Conservation (phyloP, 2,329 filamentous ascomycete genomes). For the Botryotinia narcissicola region DNA sequence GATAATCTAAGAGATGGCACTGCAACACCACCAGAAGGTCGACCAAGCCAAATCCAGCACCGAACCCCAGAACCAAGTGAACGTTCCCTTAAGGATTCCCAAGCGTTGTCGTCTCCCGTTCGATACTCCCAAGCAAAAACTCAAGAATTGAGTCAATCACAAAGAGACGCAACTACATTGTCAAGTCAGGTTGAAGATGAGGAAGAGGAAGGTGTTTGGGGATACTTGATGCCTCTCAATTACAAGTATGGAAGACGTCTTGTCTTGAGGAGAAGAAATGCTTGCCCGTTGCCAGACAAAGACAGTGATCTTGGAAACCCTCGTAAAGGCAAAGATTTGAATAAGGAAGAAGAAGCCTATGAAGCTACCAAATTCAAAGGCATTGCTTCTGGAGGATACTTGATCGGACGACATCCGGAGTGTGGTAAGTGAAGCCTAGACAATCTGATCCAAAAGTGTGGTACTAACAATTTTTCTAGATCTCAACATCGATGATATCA, state of each 20-base stretch:
- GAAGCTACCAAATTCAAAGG: conserved; percentile 61
- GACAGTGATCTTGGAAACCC: conserved; percentile 43
- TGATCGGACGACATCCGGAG: conserved; percentile 90
- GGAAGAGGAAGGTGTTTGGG: conserved; percentile 76
- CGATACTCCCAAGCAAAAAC: conserved; percentile 41
- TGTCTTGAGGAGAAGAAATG: conserved; percentile 71
- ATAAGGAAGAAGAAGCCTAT: conserved; percentile 58
- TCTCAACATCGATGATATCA: conserved; percentile 70
- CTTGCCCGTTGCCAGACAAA: conserved; percentile 61
- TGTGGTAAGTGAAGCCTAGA: conserved; percentile 59
- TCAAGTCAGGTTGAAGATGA: conserved; percentile 85
- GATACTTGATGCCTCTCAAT: conserved; percentile 84
- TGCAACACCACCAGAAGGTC: conserved; percentile 63
- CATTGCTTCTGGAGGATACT: conserved; percentile 74
- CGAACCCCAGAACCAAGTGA: conserved; percentile 41
- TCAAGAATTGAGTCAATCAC: conserved; percentile 53
- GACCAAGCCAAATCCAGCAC: conserved; percentile 51
- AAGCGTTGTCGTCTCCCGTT: conserved; percentile 43
- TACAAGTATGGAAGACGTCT: conserved; percentile 65
- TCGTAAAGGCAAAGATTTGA: conserved; percentile 47
- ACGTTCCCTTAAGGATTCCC: conserved; percentile 16
- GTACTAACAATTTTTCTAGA: conserved; percentile 48
- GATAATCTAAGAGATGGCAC: conserved; percentile 64
- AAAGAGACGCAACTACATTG: conserved; percentile 65
- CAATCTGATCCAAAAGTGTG: conserved; percentile 40